phyloP scores from a whole-genome alignment of 1,284 basidiomycete genomes.

The Clitocybe nebularis region DNA sequence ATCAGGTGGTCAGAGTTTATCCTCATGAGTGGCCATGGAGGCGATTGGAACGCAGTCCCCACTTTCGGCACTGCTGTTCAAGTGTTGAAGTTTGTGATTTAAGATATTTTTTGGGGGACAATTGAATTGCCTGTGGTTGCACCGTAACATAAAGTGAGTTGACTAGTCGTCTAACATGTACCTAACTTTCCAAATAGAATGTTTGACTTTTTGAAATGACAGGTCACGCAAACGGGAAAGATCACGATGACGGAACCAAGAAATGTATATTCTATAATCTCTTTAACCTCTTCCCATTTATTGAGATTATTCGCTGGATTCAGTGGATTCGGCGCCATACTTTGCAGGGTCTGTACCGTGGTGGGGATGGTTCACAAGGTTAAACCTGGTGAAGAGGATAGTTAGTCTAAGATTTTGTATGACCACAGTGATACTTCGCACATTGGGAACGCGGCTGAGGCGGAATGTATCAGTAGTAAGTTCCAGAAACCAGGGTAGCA shows the following conservation, averaged over 20 bases:
- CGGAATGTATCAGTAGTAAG: slow-evolving; percentile 7
- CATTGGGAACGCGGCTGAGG: slow-evolving; percentile 68
- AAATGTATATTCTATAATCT: background rate
- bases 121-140: too few species aligned
- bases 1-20: too few species aligned
- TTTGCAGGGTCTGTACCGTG: slow-evolving; percentile 86
- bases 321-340: slow-evolving; percentile 49
- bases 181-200: too few species aligned
- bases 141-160: too few species aligned
- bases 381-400: slow-evolving; percentile 61
- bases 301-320: slow-evolving; percentile 22
- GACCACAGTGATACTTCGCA: slow-evolving; percentile 33
- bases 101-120: too few species aligned
- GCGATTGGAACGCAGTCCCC: too few species aligned
- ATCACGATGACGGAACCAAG: background rate
- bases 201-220: too few species aligned
- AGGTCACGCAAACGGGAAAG: background rate
- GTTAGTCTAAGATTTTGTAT: slow-evolving; percentile 8
- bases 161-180: too few species aligned
- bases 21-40: too few species aligned
- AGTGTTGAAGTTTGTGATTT: too few species aligned
- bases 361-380: slow-evolving; percentile 85
- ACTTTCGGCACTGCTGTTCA: too few species aligned
- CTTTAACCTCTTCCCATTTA: too few species aligned
- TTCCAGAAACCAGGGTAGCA: slow-evolving; percentile 22